Percentiles rank a stretch among this genome's conserved stretches.
These are phyloP conservation scores for Torulaspora gathmanii DNA, from an alignment of 805 yeast genomes.

Conservation along the genomic window DNA sequence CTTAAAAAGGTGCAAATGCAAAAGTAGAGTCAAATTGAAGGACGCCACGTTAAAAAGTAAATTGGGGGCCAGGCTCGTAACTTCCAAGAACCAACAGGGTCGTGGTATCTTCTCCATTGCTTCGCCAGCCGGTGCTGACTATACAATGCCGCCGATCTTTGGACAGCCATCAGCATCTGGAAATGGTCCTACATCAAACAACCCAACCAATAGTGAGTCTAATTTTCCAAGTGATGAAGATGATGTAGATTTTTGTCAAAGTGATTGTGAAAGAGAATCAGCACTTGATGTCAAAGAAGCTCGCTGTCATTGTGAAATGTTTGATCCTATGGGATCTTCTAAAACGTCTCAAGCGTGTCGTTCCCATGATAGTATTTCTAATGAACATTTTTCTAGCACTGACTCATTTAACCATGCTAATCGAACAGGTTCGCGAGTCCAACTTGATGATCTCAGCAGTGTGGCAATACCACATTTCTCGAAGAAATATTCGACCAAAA, in stretches of 20 bases:
- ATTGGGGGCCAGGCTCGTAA: background rate
- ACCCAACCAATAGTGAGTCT: background rate
- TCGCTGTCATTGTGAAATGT: background rate
- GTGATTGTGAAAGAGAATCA: slow-evolving; percentile 1
- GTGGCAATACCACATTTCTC: slow-evolving; percentile 19
- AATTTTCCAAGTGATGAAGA: background rate
- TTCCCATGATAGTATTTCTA: background rate
- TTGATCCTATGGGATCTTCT: background rate
- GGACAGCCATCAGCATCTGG: background rate
- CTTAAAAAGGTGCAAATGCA: slow-evolving; percentile 1
- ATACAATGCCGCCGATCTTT: background rate
- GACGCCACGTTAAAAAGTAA: background rate
- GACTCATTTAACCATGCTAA: background rate
- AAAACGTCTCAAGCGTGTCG: background rate
- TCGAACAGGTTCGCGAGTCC: slow-evolving; percentile 1
- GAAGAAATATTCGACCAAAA: slow-evolving; percentile 7
- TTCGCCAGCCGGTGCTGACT: slow-evolving; percentile 12
- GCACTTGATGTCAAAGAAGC: background rate
- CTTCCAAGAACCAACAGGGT: slow-evolving; percentile 2
- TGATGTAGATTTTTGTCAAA: background rate
- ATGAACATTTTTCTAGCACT: background rate
- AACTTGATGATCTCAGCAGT: slow-evolving; percentile 8
- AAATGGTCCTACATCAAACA: background rate
- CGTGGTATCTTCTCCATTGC: slow-evolving; percentile 11
- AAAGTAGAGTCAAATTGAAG: background rate